These are phyloP conservation scores for Calonectria crousiana DNA, from an alignment of 2,329 filamentous ascomycete species.

Conservation along the genomic window DNA sequence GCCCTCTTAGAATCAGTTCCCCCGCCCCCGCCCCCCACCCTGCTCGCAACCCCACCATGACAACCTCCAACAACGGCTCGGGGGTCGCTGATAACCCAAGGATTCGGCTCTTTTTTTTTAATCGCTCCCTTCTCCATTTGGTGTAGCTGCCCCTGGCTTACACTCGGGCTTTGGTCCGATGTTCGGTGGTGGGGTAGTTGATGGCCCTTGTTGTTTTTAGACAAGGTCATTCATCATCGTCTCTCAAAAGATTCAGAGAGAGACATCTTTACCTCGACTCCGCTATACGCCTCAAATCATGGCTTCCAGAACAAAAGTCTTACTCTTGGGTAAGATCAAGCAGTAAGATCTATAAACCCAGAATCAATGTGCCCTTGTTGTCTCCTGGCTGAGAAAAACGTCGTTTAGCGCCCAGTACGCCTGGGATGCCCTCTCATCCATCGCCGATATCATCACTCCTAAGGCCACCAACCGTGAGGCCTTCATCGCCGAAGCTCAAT, in stretches of 20 bases:
- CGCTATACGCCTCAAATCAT: slow-evolving; percentile 32
- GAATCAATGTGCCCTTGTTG: neutral
- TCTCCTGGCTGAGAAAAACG: neutral
- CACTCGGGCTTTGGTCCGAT: neutral
- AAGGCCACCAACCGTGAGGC: slow-evolving; percentile 71
- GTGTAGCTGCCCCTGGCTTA: neutral
- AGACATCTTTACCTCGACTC: neutral
- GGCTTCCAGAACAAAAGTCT: slow-evolving; percentile 50
- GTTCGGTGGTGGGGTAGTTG: slow-evolving; percentile 9
- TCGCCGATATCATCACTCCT: slow-evolving; percentile 76
- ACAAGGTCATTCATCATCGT: neutral
- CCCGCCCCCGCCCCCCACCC: slow-evolving; percentile 19
- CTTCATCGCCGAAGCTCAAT: slow-evolving; percentile 77
- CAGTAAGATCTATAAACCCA: slow-evolving; percentile 47
- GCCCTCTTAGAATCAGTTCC: neutral
- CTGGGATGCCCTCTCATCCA: slow-evolving; percentile 70
- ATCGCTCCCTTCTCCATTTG: neutral
- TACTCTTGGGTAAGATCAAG: slow-evolving; percentile 54
- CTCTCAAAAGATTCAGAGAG: neutral
- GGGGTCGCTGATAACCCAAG: neutral
- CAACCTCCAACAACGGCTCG: slow-evolving; percentile 5
- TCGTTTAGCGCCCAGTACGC: slow-evolving; percentile 70
- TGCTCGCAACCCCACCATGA: slow-evolving; percentile 18
- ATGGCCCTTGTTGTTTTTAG: neutral
- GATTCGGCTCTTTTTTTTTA: neutral